Conservation (phyloP, 176 grass and related monocot genomes). For the Stipa capillata region DNA sequence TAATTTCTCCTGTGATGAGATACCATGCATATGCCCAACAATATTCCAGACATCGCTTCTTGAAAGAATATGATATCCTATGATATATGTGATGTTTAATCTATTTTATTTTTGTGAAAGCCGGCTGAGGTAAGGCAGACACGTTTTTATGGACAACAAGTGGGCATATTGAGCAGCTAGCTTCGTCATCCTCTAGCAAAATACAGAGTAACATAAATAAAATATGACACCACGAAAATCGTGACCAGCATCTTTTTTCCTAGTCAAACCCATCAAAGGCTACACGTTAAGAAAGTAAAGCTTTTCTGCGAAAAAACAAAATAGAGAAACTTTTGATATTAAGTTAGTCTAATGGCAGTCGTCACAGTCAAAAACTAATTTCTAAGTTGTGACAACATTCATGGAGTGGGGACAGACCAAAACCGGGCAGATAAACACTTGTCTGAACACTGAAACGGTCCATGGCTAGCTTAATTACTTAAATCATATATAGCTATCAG, state of each 20-base stretch:
- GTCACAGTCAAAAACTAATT: background rate
- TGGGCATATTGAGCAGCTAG: background rate
- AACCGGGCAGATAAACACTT: background rate
- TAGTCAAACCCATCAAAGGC: background rate
- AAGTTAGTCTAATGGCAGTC: background rate
- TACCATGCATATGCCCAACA: background rate
- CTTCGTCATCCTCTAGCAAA: background rate
- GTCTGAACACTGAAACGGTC: background rate
- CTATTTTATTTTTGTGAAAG: background rate
- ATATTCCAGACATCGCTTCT: background rate
- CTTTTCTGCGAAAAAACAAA: background rate
- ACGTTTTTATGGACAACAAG: background rate
- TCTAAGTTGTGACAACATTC: background rate
- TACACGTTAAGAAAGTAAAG: background rate
- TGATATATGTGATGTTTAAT: background rate
- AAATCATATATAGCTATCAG: no score
- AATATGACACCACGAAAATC: background rate
- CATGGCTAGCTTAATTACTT: background rate
- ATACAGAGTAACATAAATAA: background rate
- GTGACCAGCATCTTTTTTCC: background rate
- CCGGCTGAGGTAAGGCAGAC: background rate
- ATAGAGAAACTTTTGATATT: background rate
- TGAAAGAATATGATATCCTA: background rate
- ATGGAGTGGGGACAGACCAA: background rate
- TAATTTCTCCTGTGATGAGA: background rate